Conservation (phyloP, 768 basidiomycete species). For the Russula lepida region DNA sequence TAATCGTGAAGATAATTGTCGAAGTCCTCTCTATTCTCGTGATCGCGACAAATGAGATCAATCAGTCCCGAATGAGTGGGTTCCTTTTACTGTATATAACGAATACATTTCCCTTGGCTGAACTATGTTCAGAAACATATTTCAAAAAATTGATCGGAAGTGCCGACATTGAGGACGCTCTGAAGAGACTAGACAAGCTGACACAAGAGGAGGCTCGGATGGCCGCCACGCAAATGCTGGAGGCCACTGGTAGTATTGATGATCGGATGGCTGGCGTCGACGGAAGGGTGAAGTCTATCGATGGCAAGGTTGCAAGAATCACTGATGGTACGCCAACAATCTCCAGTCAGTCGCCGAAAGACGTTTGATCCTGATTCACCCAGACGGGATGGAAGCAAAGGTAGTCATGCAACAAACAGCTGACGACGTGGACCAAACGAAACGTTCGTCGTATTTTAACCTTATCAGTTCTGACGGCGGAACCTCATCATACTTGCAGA, state of each 20-base stretch:
- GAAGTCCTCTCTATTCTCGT: background rate
- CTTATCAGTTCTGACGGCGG: background rate
- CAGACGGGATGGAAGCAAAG: background rate
- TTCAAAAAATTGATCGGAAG: background rate
- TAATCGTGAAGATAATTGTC: background rate
- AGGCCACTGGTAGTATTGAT: background rate
- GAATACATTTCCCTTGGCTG: too few relatives aligned
- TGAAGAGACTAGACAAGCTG: background rate
- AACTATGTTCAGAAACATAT: background rate
- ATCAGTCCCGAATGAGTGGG: background rate
- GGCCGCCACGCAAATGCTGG: background rate
- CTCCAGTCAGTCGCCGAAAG: background rate
- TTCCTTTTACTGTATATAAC: too few relatives aligned
- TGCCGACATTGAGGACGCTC: background rate
- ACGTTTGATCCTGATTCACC: too few relatives aligned
- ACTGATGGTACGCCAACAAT: background rate
- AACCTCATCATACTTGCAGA: background rate
- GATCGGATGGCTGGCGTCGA: too few relatives aligned
- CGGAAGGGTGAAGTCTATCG: too few relatives aligned
- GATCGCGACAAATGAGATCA: background rate
- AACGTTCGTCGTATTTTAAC: background rate
- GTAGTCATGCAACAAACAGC: background rate
- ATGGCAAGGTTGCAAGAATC: background rate
- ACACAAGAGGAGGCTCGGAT: background rate
- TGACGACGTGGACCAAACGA: background rate